Evolutionary conservation across 2,329 filamentous ascomycete genomes (phyloP).

Genomic region (Alternaria tenuissima): DNA sequence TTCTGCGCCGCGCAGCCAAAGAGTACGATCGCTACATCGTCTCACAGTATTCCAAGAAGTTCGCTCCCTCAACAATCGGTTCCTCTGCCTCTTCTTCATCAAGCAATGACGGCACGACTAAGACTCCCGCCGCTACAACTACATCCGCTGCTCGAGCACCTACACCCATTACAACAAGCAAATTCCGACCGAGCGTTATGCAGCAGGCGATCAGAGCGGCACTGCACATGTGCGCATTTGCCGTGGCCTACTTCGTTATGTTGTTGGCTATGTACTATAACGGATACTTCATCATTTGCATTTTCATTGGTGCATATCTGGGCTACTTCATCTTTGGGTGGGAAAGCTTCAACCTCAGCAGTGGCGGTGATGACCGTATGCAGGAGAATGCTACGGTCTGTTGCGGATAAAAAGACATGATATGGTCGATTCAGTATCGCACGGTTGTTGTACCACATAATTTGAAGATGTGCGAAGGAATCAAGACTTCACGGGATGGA

Average conservation of each 20-base stretch:
- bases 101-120: slow-evolving; percentile 18
- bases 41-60: slow-evolving; percentile 55
- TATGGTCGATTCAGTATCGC: not conserved
- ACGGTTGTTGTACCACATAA: not conserved
- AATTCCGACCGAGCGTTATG: slow-evolving; percentile 64
- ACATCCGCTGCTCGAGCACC: not conserved
- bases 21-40: slow-evolving; percentile 77
- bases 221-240: slow-evolving; percentile 78
- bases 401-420: slow-evolving; percentile 33
- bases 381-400: slow-evolving; percentile 48
- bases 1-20: slow-evolving; percentile 73
- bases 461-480: not conserved
- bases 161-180: not conserved
- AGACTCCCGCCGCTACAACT: slow-evolving; percentile 18
- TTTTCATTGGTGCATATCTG: slow-evolving; percentile 48
- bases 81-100: slow-evolving; percentile 28
- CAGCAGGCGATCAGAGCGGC: slow-evolving; percentile 74
- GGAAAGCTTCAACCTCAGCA: slow-evolving; percentile 42
- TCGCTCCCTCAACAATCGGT: slow-evolving; percentile 6
- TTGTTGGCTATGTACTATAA: slow-evolving; percentile 73
- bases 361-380: slow-evolving; percentile 39
- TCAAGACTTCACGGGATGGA: not conserved
- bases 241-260: slow-evolving; percentile 83
- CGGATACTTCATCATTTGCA: slow-evolving; percentile 70
- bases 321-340: slow-evolving; percentile 50